phyloP scores from a whole-genome alignment of 805 yeast species.

The Saturnispora gosingensis region DNA sequence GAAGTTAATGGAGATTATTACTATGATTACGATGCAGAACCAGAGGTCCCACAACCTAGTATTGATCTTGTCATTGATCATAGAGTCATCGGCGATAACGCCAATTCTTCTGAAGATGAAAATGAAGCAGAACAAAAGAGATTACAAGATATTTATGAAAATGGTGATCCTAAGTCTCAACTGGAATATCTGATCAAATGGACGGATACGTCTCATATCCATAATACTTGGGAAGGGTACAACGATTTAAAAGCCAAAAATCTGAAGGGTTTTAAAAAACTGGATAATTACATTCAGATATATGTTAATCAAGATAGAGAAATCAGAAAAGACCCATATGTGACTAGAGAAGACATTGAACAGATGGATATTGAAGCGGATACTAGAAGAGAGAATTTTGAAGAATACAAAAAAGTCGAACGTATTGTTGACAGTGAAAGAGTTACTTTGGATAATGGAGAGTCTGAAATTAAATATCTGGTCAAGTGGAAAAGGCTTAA shows the following conservation, averaged over 20 bases:
- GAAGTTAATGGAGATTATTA: slow-evolving; percentile 21
- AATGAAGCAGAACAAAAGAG: slow-evolving; percentile 23
- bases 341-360: slow-evolving; percentile 88
- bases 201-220: slow-evolving; percentile 81
- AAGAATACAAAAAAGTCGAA: slow-evolving; percentile 79
- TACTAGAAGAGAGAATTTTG: slow-evolving; percentile 71
- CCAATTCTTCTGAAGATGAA: slow-evolving; percentile 26
- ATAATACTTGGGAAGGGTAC: slow-evolving; percentile 89
- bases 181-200: slow-evolving; percentile 69
- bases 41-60: slow-evolving; percentile 17
- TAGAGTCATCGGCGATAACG: slow-evolving; percentile 30
- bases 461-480: slow-evolving; percentile 63
- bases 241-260: slow-evolving; percentile 33
- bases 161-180: slow-evolving; percentile 45
- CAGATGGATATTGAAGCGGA: slow-evolving; percentile 88
- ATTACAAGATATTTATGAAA: slow-evolving; percentile 13
- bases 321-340: slow-evolving; percentile 66
- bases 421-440: slow-evolving; percentile 84
- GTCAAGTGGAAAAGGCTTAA: slow-evolving; percentile 92
- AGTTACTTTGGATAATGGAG: slow-evolving; percentile 48
- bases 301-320: slow-evolving; percentile 64
- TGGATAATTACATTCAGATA: slow-evolving; percentile 85
- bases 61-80: slow-evolving; percentile 45
- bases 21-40: slow-evolving; percentile 13
- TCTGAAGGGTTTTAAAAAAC: slow-evolving; percentile 68